Conservation (phyloP, 305 asterid species). For the Solanum aculeatissimum region DNA sequence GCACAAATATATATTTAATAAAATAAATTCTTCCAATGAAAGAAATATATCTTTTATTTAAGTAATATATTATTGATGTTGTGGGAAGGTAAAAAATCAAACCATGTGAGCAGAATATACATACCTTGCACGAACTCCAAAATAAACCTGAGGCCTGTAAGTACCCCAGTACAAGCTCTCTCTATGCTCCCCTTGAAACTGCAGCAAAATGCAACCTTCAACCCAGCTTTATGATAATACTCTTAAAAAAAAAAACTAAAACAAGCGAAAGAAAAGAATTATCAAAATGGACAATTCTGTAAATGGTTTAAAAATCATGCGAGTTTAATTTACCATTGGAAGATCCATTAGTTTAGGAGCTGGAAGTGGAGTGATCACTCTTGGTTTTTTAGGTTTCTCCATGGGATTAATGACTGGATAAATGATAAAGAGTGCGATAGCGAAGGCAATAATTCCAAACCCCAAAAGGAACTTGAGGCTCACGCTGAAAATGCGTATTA, state of each 20-base stretch:
- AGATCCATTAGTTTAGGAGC: conserved; percentile 92
- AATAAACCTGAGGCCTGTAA: conserved; percentile 87
- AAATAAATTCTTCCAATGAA: not conserved
- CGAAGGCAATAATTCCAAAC: conserved; percentile 23
- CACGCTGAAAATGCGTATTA: conserved; percentile 20
- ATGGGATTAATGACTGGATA: conserved; percentile 13
- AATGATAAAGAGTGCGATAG: conserved; percentile 25
- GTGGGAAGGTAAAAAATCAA: not conserved
- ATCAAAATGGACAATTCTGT: not conserved
- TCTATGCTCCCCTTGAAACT: conserved; percentile 92
- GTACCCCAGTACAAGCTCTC: conserved; percentile 99
- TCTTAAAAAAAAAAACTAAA: not conserved
- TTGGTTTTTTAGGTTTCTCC: conserved; percentile 38
- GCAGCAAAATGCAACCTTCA: conserved; percentile 1
- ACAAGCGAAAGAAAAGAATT: not conserved
- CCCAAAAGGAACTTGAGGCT: conserved; percentile 18
- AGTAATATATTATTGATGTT: not conserved
- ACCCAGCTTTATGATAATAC: not conserved
- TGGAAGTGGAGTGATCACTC: conserved; percentile 78
- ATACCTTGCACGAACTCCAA: conserved; percentile 89
- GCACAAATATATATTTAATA: not conserved
- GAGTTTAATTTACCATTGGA: conserved; percentile 46
- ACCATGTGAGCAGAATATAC: not conserved
- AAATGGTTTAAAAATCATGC: not conserved
- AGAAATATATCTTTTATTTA: not conserved